These are phyloP conservation scores for Kandelia obovata DNA, from an alignment of 345 rosid species.

Conservation along the genomic window DNA sequence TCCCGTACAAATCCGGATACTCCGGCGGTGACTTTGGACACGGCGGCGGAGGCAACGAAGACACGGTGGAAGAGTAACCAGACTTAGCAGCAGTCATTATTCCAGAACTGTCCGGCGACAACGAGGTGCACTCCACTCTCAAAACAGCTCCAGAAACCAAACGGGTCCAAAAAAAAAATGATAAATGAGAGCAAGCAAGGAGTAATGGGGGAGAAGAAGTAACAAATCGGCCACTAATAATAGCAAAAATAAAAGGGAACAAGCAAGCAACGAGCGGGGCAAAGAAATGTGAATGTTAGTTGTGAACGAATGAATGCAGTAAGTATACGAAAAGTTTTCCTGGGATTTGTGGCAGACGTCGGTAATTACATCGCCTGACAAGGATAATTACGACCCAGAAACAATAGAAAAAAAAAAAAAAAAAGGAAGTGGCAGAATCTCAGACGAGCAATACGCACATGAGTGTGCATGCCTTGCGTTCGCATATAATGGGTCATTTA, in stretches of 20 bases:
- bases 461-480: slow-evolving; percentile 9
- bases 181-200: neutral
- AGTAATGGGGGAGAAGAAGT: slow-evolving; percentile 4
- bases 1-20: slow-evolving; percentile 94
- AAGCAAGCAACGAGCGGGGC: slow-evolving; percentile 31
- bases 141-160: neutral
- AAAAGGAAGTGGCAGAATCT: slow-evolving; percentile 15
- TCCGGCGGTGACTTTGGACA: slow-evolving; percentile 85
- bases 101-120: neutral
- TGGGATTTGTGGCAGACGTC: neutral
- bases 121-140: neutral
- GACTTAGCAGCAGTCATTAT: slow-evolving; percentile 4
- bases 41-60: slow-evolving; percentile 41
- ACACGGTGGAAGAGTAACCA: slow-evolving; percentile 11
- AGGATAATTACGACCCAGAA: slow-evolving; percentile 39
- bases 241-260: slow-evolving; percentile 14
- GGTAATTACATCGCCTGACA: slow-evolving; percentile 34
- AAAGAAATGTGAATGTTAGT: slow-evolving; percentile 18
- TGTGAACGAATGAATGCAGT: slow-evolving; percentile 19
- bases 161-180: neutral
- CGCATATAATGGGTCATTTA: neutral
- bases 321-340: slow-evolving; percentile 6
- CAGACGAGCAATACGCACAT: slow-evolving; percentile 17
- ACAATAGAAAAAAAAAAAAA: neutral
- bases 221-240: neutral